phyloP scores from a whole-genome alignment of 2,329 filamentous ascomycete genomes.

The Aspergillus glaucus region DNA sequence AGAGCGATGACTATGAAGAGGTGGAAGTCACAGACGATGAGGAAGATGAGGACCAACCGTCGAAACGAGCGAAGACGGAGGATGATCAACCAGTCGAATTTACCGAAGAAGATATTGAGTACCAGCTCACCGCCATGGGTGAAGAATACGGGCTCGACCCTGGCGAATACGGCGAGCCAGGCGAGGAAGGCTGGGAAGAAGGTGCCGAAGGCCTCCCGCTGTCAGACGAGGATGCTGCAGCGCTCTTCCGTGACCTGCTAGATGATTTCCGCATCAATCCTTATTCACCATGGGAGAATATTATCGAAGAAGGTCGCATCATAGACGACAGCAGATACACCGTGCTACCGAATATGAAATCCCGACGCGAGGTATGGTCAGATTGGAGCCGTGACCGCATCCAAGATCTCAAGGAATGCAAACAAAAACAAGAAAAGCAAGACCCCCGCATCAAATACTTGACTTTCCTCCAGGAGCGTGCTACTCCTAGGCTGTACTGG shows the following conservation, averaged over 20 bases:
- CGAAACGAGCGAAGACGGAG: constrained; percentile 49
- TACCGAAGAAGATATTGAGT: constrained; percentile 89
- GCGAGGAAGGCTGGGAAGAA: constrained; percentile 57
- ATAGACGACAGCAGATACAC: constrained; percentile 85
- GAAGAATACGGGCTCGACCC: constrained; percentile 73
- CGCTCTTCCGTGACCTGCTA: constrained; percentile 78
- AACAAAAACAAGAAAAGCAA: constrained; percentile 68
- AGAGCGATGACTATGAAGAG: constrained; percentile 71
- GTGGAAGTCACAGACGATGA: constrained; percentile 63
- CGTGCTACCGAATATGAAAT: constrained; percentile 71
- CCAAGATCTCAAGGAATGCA: constrained; percentile 62
- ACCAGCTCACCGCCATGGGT: constrained; percentile 84
- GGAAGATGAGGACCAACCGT: constrained; percentile 47
- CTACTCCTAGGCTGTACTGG: constrained; percentile 92
- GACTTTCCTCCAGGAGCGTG: constrained; percentile 70
- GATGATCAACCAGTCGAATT: constrained; percentile 64
- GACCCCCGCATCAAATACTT: constrained; percentile 81
- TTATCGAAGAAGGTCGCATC: constrained; percentile 74
- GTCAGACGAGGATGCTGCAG: constrained; percentile 67
- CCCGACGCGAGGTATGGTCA: constrained; percentile 74
- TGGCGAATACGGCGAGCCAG: constrained; percentile 65
- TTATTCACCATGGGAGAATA: constrained; percentile 84
- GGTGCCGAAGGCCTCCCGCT: constrained; percentile 64
- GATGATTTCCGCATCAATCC: constrained; percentile 77
- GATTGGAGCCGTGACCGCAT: constrained; percentile 78